These are phyloP conservation scores for Fonsecaea multimorphosa DNA, from an alignment of 2,329 filamentous ascomycete species.

Conservation along the genomic window DNA sequence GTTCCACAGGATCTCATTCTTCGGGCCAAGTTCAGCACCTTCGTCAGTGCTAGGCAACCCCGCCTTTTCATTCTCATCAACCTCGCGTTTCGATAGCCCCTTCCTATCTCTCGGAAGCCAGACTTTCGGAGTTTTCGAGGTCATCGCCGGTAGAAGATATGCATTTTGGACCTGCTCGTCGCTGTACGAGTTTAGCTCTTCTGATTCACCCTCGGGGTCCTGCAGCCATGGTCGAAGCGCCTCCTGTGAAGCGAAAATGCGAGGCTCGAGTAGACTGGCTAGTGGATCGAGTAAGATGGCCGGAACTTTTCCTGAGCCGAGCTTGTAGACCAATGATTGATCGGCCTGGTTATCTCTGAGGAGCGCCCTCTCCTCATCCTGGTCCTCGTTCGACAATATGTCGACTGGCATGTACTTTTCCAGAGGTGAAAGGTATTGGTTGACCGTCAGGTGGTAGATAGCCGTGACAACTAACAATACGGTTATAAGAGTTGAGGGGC, in stretches of 20 bases:
- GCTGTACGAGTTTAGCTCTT: constrained; percentile 75
- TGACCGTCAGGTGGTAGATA: constrained; percentile 70
- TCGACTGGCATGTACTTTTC: constrained; percentile 75
- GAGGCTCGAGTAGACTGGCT: constrained; percentile 62
- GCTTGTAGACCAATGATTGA: constrained; percentile 24
- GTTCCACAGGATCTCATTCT: constrained; percentile 69
- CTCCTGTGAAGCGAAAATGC: constrained; percentile 36
- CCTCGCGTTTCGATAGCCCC: constrained; percentile 76
- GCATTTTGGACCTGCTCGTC: constrained; percentile 68
- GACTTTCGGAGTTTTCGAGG: constrained; percentile 66
- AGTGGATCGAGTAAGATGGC: constrained; percentile 73
- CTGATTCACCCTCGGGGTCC: constrained; percentile 62
- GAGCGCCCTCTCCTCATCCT: constrained; percentile 41
- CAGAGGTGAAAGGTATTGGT: constrained; percentile 53
- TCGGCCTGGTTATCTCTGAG: constrained; percentile 19
- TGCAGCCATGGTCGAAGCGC: constrained; percentile 38
- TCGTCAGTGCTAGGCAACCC: constrained; percentile 78
- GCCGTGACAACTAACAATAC: constrained; percentile 75
- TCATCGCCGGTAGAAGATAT: constrained; percentile 75
- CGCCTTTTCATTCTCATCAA: constrained; percentile 78
- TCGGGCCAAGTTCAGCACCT: constrained; percentile 71
- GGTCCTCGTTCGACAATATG: constrained; percentile 44
- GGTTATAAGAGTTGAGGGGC: constrained; percentile 75
- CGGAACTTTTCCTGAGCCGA: constrained; percentile 28
- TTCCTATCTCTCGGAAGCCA: constrained; percentile 82